phyloP scores from a whole-genome alignment of 495 filamentous ascomycete species.

The Chaetomium tenue region DNA sequence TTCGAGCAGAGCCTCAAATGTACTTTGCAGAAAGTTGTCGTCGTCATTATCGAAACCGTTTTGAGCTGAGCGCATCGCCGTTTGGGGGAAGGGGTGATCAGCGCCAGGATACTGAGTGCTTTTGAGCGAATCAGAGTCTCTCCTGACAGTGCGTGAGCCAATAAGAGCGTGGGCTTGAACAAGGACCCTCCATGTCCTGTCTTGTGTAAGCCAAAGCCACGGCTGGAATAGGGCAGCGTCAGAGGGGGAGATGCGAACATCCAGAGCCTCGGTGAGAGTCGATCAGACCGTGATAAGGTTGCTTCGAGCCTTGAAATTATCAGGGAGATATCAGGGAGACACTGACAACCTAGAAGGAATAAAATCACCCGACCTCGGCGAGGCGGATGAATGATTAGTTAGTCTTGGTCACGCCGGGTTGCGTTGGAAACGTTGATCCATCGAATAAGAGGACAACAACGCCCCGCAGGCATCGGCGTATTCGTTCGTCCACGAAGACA shows the following conservation, averaged over 20 bases:
- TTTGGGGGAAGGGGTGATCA: conserved; percentile 30
- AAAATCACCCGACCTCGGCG: no score
- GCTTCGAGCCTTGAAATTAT: no score
- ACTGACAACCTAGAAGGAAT: no score
- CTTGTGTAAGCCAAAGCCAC: no score
- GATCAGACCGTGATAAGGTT: no score
- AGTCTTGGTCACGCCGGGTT: background rate
- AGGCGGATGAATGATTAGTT: no score
- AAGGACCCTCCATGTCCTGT: conserved; percentile 4
- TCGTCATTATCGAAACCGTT: conserved; percentile 1
- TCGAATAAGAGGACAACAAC: background rate
- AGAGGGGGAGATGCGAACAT: no score
- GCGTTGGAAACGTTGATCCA: background rate
- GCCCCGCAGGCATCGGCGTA: background rate
- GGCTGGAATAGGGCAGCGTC: no score
- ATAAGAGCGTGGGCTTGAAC: conserved; percentile 10
- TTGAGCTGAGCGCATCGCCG: conserved; percentile 23
- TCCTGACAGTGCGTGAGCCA: conserved; percentile 18
- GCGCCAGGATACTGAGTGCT: conserved; percentile 22
- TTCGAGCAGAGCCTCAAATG: background rate
- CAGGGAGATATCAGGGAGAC: no score
- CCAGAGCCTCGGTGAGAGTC: no score
- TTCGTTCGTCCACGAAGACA: background rate
- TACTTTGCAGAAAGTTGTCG: background rate
- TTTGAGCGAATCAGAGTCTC: conserved; percentile 27